Evolutionary conservation across 169 alveolate species (phyloP), one percentile per base, ranked within the genome.

Genomic region (Plasmodium knowlesi): DNA sequence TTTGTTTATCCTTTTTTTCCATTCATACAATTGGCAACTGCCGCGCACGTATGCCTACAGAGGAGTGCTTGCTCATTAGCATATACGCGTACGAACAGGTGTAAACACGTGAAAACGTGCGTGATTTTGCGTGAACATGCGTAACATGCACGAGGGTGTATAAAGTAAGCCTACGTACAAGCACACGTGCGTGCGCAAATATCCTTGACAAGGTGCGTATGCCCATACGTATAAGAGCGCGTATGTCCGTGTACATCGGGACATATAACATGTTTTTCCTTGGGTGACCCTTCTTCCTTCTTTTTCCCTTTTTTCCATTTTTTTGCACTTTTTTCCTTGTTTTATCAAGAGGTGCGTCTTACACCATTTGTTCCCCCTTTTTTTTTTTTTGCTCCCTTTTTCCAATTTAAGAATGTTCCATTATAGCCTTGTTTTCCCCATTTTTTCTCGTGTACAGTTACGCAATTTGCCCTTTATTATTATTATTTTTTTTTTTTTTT

Each of bases 331-430:
- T 28, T 41, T 50, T 85, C 53, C 79, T 78, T 74, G 50, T 41
- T 73, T 28, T 50, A 53, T 22, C 41, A 67, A n/a, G 39, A 50
- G 78, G 86, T 85, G 86, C 84, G 84, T 85, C 80, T 85, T 85
- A 30, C 76, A 67, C 76, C 19, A 37, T 1, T 67, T 67, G 54
- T 73, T 83, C 37, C 19, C 70, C 70, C 54, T 30, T 82, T 82
- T 83, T 19, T 83, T 61, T 25, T 82, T 82, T 83, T 19, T 83
- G 34, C 28, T 22, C 16, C 70, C 43, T 61, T 16, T 41, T 34
- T 14, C 30, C 39, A 79, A 79, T 16, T 79, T 12, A 34, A 14
- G 46, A 19, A 43, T 79, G 57, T 79, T n/a, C 61, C 9, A 14
- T 5, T 41, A 80, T 32, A 22, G 30, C 39, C 16, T n/a, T 37